These are phyloP conservation scores for Collybiopsis luxurians DNA, from an alignment of 768 basidiomycete genomes.

Conservation along the genomic window DNA sequence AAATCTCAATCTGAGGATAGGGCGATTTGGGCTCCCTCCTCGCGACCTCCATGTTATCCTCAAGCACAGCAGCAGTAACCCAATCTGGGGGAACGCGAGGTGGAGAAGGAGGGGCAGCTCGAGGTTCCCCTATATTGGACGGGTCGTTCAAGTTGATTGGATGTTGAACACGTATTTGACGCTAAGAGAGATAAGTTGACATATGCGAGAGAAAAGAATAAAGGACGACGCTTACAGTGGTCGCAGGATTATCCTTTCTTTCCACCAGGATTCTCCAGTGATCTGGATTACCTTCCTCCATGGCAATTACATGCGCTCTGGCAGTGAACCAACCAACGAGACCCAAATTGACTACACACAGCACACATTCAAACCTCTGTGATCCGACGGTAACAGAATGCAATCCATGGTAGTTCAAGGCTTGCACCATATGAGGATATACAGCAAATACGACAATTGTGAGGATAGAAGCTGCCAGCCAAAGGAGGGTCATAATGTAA, in stretches of 20 bases:
- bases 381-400: constrained; percentile 21
- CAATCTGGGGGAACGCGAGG: neutral
- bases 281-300: constrained; percentile 27
- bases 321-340: constrained; percentile 23
- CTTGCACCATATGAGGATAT: constrained; percentile 11
- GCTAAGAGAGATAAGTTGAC: neutral
- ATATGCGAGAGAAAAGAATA: neutral
- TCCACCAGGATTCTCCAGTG: constrained; percentile 22
- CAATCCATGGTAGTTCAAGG: constrained; percentile 23
- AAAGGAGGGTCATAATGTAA: constrained; percentile 27
- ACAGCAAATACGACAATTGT: constrained; percentile 23
- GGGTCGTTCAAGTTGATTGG: neutral
- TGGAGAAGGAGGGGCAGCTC: neutral
- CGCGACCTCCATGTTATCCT: neutral
- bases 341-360: constrained; percentile 23
- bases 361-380: constrained; percentile 27
- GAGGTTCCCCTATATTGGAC: neutral
- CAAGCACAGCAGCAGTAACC: constrained; percentile 1
- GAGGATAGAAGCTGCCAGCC: constrained; percentile 27
- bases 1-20: constrained; percentile 1
- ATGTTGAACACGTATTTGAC: neutral
- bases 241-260: constrained; percentile 1
- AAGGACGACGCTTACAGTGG: neutral
- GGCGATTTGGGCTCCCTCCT: neutral
- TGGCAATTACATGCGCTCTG: constrained; percentile 26